Evolutionary conservation across 345 rosid genomes (phyloP).

Genomic region (Pistacia vera): DNA sequence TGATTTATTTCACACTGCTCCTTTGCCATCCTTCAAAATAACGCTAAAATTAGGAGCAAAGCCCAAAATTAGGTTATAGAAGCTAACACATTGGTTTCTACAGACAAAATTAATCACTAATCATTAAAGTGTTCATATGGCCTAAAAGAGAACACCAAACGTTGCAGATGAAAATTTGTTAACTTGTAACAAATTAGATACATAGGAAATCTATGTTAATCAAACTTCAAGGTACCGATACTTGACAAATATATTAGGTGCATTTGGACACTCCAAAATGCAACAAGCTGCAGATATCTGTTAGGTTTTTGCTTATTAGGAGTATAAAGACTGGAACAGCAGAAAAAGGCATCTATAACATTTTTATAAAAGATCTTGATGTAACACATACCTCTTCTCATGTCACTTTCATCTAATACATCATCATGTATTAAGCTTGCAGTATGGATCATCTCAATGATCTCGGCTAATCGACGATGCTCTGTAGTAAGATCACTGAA

Average conservation of each 20-base stretch:
- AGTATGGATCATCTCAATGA: slow-evolving; percentile 97
- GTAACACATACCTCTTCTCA: slow-evolving; percentile 77
- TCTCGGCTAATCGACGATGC: slow-evolving; percentile 92
- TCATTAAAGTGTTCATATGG: not conserved
- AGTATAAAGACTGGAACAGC: no score
- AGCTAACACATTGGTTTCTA: not conserved
- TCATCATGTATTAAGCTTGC: slow-evolving; percentile 99
- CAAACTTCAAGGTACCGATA: not conserved
- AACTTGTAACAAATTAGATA: not conserved
- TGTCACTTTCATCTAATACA: slow-evolving; percentile 87
- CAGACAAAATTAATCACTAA: not conserved
- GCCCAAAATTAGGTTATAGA: not conserved
- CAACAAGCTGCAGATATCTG: not conserved
- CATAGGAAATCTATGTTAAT: not conserved
- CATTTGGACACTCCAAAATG: not conserved
- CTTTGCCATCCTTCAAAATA: not conserved
- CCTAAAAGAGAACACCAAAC: slow-evolving; percentile 1
- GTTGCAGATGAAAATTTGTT: not conserved
- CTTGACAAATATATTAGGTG: not conserved
- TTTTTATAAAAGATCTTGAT: not conserved
- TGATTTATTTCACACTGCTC: not conserved
- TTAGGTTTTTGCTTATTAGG: not conserved
- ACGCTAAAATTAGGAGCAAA: not conserved
- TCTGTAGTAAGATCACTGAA: slow-evolving; percentile 78
- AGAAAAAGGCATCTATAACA: not conserved